Evolutionary conservation across 371 early-diverging fungal species (phyloP), one percentile per base, ranked within the genome.

Genomic region (Choanephora cucurbitarum): DNA sequence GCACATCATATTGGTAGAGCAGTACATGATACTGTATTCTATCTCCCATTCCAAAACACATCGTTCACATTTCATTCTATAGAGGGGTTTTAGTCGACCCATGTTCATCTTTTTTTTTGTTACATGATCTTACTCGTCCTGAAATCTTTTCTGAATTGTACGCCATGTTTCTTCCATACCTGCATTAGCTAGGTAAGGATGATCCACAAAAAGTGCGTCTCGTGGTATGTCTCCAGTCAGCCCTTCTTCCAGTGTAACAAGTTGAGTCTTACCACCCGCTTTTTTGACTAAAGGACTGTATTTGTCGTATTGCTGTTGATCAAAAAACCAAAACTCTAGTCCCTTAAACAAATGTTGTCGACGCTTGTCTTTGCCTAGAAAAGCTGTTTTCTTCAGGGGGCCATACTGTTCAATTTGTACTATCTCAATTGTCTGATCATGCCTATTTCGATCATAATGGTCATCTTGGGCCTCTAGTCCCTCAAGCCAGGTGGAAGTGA

Each of bases 261-360:
- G 8, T 0, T 15, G 18, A 3, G 21, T 19, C 9, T 24, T 39
- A 4, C 58, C 58, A 17, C 44, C 52, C 10, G 21, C 24, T 21
- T 37, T 9, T 2, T 37, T 44, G 6, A 58, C 45, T 0, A 51
- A 13, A 2, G n/a, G 23, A 3, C 23, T 28, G 13, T 31, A 31
- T 40, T 41, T 24, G 14, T 44, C 10, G 10, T 45, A 40, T 34
- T 61, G 61, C 1, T 17, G 18, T 9, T 50, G 18, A 32, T 55
- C 17, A 31, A 55, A 55, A n/a, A 55, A 40, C 45, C 56, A 46
- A 47, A 61, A 61, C 1, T 51, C 42, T 17, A 56, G 32, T 0
- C 33, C 42, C 0, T 52, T 13, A 17, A 61, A 61, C 5, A 61
- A 14, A 4, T 28, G 41, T 3, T 21, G 31, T 17, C 62, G 39